Evolutionary conservation across 495 filamentous ascomycete species (phyloP).

Genomic region (Terfezia boudieri): DNA sequence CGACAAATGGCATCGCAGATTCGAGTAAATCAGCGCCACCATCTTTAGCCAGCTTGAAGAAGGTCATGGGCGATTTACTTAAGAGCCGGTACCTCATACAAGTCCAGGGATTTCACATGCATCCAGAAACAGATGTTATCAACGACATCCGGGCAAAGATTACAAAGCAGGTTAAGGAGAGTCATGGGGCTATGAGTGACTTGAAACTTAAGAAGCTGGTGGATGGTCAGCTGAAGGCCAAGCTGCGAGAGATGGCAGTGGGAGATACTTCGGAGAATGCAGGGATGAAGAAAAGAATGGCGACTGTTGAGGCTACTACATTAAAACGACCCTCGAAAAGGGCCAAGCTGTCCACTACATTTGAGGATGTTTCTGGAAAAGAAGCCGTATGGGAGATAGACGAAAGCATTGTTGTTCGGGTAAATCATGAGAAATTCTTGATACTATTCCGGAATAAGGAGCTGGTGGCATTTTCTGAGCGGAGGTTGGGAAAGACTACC

Average conservation of each 20-base stretch:
- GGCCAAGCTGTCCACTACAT: constrained; percentile 24
- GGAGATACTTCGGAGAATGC: constrained; percentile 20
- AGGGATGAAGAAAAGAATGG: constrained; percentile 28
- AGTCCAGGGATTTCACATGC: constrained; percentile 16
- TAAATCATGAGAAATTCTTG: constrained; percentile 68
- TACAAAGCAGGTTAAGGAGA: constrained; percentile 17
- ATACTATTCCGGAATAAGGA: constrained; percentile 60
- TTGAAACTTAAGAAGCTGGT: constrained; percentile 36
- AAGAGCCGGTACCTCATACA: constrained; percentile 14
- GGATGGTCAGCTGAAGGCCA: constrained; percentile 30
- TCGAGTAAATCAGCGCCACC: background rate
- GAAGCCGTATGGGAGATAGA: constrained; percentile 19
- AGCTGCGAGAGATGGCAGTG: constrained; percentile 27
- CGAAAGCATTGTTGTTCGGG: constrained; percentile 41
- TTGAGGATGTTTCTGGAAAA: constrained; percentile 1
- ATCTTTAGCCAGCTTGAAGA: constrained; percentile 11
- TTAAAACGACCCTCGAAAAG: constrained; percentile 22
- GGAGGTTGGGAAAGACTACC: constrained; percentile 39
- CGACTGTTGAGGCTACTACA: constrained; percentile 21
- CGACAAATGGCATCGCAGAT: background rate
- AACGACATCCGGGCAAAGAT: constrained; percentile 24
- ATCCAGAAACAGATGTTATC: constrained; percentile 21
- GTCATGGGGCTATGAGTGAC: constrained; percentile 23
- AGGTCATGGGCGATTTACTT: constrained; percentile 17
- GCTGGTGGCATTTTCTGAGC: constrained; percentile 39